Conservation (phyloP, 306 rosid species). For the Astragalus glycyphyllos region DNA sequence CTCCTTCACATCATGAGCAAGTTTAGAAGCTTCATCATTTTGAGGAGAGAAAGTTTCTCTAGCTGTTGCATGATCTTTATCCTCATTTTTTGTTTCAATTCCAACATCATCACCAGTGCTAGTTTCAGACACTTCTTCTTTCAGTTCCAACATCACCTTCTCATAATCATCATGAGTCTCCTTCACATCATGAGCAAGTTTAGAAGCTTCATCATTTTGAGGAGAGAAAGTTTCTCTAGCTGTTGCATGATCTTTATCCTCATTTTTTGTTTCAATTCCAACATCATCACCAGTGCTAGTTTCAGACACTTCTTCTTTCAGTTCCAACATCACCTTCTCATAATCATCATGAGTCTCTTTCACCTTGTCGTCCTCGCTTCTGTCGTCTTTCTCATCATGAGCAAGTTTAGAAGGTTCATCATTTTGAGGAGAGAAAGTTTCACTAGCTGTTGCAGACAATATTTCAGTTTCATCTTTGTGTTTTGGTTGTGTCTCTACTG, state of each 20-base stretch:
- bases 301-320: constrained; percentile 40
- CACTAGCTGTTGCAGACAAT: constrained; percentile 34
- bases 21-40: no score
- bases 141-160: constrained; percentile 49
- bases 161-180: constrained; percentile 21
- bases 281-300: constrained; percentile 9
- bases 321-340: constrained; percentile 42
- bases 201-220: no score
- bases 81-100: constrained; percentile 35
- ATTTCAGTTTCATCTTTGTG: constrained; percentile 37
- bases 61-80: no score
- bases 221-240: no score
- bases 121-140: constrained; percentile 39
- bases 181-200: no score
- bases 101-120: constrained; percentile 6
- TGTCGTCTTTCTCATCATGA: constrained; percentile 36
- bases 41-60: no score
- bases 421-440: constrained; percentile 45
- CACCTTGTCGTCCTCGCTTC: not conserved
- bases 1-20: no score
- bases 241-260: constrained; percentile 7
- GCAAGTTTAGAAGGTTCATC: constrained; percentile 47
- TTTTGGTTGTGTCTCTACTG: constrained; percentile 36
- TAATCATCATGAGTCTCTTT: not conserved
- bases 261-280: constrained; percentile 37